Percentiles rank a stretch among this genome's conserved stretches.
Conservation (phyloP, 495 filamentous ascomycete species). For the Extremus antarcticus region DNA sequence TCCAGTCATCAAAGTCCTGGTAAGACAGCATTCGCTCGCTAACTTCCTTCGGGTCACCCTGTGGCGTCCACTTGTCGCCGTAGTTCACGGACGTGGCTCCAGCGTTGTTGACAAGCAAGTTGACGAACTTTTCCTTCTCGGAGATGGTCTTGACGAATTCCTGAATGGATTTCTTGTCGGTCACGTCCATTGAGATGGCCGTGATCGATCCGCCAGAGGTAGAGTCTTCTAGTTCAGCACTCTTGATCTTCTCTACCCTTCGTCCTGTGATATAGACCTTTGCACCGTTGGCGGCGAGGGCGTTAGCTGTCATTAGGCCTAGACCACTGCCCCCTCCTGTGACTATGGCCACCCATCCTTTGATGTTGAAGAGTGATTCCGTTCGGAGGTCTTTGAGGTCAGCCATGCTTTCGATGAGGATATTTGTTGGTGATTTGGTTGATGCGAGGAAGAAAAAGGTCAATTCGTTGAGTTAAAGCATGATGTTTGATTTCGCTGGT, state of each 20-base stretch:
- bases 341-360: conserved; percentile 16
- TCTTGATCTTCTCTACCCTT: conserved; percentile 31
- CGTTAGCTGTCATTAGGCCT: conserved; percentile 51
- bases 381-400: conserved; percentile 1
- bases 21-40: conserved; percentile 33
- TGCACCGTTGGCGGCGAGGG: conserved; percentile 53
- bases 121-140: conserved; percentile 25
- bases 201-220: conserved; percentile 14
- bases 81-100: conserved; percentile 17
- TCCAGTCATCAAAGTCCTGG: conserved; percentile 32
- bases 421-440: neutral
- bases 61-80: conserved; percentile 28
- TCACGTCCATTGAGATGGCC: conserved; percentile 28
- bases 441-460: neutral
- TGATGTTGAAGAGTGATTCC: conserved; percentile 9
- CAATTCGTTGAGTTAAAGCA: too few species aligned
- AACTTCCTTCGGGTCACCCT: conserved; percentile 22
- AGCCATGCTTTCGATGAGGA: neutral
- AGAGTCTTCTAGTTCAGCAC: conserved; percentile 18
- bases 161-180: conserved; percentile 30
- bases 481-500: neutral
- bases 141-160: conserved; percentile 28
- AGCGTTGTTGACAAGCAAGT: conserved; percentile 22
- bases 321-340: conserved; percentile 44
- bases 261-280: conserved; percentile 63